Base-by-base conservation (phyloP, 257 asterid species). In the Solanum peruvianum region DNA sequence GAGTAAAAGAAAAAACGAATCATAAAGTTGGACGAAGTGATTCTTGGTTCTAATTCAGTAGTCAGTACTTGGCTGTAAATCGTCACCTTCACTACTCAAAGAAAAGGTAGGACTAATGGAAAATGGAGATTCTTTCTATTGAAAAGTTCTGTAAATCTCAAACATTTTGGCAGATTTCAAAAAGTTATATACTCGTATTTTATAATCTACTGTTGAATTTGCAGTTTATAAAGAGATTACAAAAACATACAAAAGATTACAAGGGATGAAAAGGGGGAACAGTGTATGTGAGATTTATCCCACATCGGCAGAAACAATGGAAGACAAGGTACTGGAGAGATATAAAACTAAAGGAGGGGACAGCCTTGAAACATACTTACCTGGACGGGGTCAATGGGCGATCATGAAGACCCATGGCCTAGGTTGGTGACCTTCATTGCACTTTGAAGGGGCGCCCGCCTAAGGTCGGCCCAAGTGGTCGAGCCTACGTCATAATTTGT, bases 381-480 rank as follows among this genome's bases (percentile, higher is more conserved):
- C 87, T 56, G 87, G 87, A 88, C 80, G 35, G 81, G 87, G 70
- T 88, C 88, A 81, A 86, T 81, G 86, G 81, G 45, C 0, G 87
- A 85, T 69, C 90, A 27, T 35, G 1, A 80, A 80, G 85, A 70
- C n/a, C 56, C 80, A 73, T 71, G 89, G 87, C 87, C 69, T 87
- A 87, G 81, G 84, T 29, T 87, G 77, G 39, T 44, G 72, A 87
- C 87, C 16, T 73, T 21, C 81, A 87, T 83, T 87, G 89, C 87
- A 73, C 89, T 41, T 87, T 14, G 78, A 35, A 84, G 27, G 66
- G 66, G 60, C 1, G 83, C 83, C n/a, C 0, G 83, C 14, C 85
- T 89, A 91, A 92, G 91, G 92, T 92, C 90, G 86, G 37, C 89
- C 85, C 88, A 91, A 86, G 90, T 85, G 89, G 90, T 89, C 64